Conservation (phyloP, 345 rosid species). For the Leavenworthia alabamica region DNA sequence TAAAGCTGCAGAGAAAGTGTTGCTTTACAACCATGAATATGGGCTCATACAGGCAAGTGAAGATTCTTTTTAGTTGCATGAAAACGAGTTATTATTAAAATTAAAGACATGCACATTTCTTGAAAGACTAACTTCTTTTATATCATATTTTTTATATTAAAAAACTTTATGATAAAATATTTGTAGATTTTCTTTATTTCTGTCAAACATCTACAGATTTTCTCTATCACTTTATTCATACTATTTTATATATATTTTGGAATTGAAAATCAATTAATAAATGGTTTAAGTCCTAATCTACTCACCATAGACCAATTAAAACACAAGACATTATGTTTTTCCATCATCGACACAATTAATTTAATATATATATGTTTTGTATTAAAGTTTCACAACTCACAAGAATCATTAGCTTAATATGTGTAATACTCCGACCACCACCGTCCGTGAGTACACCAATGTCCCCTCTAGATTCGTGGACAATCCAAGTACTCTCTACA, state of each 20-base stretch:
- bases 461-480: no score
- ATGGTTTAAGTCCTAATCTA: neutral
- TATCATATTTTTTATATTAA: neutral
- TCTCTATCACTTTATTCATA: neutral
- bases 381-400: neutral
- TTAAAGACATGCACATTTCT: conserved; percentile 22
- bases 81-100: conserved; percentile 9
- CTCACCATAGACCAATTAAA: neutral
- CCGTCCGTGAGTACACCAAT: no score
- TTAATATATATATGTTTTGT: no score
- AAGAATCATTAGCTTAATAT: neutral
- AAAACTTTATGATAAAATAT: neutral
- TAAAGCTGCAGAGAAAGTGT: conserved; percentile 23
- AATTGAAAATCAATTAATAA: neutral
- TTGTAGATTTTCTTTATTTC: neutral
- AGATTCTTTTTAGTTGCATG: conserved; percentile 24
- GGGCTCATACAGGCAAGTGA: conserved; percentile 20
- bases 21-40: conserved; percentile 25
- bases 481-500: no score
- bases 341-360: neutral
- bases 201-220: neutral
- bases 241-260: neutral
- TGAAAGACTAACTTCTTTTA: conserved; percentile 13
- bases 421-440: no score
- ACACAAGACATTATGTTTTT: neutral